Evolutionary conservation across 2,329 filamentous ascomycete species (phyloP).

Genomic region (Macroventuria anomochaeta): DNA sequence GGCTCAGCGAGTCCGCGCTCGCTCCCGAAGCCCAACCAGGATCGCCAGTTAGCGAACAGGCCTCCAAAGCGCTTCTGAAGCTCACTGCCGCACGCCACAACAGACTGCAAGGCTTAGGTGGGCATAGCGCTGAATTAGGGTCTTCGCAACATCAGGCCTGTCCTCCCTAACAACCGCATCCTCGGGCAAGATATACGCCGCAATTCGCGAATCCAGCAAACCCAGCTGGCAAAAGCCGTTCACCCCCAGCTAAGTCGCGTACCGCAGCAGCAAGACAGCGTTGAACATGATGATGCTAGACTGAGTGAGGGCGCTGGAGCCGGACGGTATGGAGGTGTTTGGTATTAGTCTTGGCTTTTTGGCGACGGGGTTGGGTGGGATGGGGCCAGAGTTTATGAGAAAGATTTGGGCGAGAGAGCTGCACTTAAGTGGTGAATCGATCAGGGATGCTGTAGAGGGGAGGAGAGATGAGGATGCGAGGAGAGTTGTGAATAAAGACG

Average conservation of each 20-base stretch:
- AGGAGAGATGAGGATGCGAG: constrained; percentile 49
- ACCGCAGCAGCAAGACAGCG: constrained; percentile 54
- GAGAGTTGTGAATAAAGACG: constrained; percentile 45
- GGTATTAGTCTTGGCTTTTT: constrained; percentile 55
- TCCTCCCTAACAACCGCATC: not conserved
- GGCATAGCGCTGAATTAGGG: too few relatives aligned
- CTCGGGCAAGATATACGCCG: not conserved
- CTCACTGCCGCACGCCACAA: too few relatives aligned
- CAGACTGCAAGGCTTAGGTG: too few relatives aligned
- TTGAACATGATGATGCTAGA: constrained; percentile 59
- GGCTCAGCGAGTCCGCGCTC: too few relatives aligned
- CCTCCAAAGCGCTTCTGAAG: too few relatives aligned
- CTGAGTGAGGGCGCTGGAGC: constrained; percentile 55
- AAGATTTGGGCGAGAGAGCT: constrained; percentile 50
- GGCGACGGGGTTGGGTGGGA: constrained; percentile 52
- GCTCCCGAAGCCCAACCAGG: too few relatives aligned
- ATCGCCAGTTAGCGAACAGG: too few relatives aligned
- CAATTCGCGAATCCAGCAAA: constrained; percentile 3
- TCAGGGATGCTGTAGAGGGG: constrained; percentile 51
- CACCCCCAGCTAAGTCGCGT: constrained; percentile 38
- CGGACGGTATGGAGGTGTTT: constrained; percentile 57
- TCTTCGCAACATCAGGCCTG: constrained; percentile 5
- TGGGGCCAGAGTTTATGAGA: constrained; percentile 41
- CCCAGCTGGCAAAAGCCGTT: constrained; percentile 58
- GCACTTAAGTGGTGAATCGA: constrained; percentile 45